Percentiles rank a stretch among this genome's conserved stretches.
Evolutionary conservation across 2,329 filamentous ascomycete species (phyloP).

Genomic region (Chaetomiaceae sp.): DNA sequence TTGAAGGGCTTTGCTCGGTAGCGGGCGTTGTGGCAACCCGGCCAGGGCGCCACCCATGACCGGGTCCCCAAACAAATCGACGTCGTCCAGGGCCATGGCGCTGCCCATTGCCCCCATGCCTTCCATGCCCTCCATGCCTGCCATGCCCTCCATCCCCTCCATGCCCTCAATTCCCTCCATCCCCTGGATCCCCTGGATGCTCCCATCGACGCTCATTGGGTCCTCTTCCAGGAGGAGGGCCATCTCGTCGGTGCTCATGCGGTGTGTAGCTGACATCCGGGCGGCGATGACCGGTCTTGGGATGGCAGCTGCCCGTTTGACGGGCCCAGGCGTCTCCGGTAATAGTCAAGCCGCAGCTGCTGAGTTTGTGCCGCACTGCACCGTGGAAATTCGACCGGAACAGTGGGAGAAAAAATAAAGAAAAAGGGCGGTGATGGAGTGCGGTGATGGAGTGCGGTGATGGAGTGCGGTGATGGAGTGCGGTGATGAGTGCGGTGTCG

Average conservation of each 20-base stretch:
- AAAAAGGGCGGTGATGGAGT: too few species aligned
- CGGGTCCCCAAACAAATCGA: conserved; percentile 44
- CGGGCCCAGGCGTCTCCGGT: neutral
- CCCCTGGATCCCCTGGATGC: conserved; percentile 24
- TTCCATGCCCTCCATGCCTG: conserved; percentile 8
- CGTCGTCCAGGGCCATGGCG: conserved; percentile 61
- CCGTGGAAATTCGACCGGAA: too few species aligned
- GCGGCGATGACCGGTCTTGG: neutral
- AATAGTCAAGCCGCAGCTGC: neutral
- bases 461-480: too few species aligned
- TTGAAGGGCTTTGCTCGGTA: conserved; percentile 61
- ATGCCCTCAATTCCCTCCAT: conserved; percentile 21
- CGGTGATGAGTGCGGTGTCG: too few species aligned
- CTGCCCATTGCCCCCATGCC: conserved; percentile 38
- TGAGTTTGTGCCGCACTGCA: too few species aligned
- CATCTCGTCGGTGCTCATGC: conserved; percentile 37
- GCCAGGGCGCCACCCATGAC: conserved; percentile 36
- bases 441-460: too few species aligned
- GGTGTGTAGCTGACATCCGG: neutral
- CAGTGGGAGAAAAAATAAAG: too few species aligned
- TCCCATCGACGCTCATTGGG: conserved; percentile 20
- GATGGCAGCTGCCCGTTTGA: neutral
- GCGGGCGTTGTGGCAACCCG: conserved; percentile 42
- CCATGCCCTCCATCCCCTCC: conserved; percentile 8
- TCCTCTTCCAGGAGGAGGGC: conserved; percentile 50